These are phyloP conservation scores for Saccharomycopsis guyanensis DNA, from an alignment of 805 yeast species.

Conservation along the genomic window DNA sequence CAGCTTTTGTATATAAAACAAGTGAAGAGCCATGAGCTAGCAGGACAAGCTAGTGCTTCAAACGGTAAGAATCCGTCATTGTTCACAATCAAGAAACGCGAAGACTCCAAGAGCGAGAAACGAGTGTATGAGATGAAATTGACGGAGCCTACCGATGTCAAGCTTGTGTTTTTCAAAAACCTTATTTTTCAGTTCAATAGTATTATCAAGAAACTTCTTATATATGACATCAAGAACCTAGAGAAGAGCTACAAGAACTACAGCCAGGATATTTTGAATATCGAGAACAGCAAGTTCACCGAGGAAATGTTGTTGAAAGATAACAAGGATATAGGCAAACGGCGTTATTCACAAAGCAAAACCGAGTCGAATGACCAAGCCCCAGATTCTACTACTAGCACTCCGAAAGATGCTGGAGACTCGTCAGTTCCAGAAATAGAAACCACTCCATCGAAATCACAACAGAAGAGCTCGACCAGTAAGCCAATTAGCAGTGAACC, in stretches of 20 bases:
- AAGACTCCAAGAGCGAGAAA: background rate
- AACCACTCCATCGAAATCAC: background rate
- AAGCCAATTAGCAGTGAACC: background rate
- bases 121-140: constrained; percentile 6
- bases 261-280: constrained; percentile 11
- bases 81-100: background rate
- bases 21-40: constrained; percentile 9
- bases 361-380: background rate
- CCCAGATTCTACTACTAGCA: background rate
- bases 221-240: constrained; percentile 18
- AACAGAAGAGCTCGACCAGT: background rate
- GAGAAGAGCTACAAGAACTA: constrained; percentile 16
- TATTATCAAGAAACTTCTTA: constrained; percentile 16
- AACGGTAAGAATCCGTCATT: background rate
- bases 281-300: constrained; percentile 17
- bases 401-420: background rate
- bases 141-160: constrained; percentile 11
- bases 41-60: background rate
- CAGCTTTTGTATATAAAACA: constrained; percentile 17
- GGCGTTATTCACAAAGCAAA: background rate
- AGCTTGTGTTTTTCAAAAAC: constrained; percentile 17
- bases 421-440: background rate
- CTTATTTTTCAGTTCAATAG: constrained; percentile 17
- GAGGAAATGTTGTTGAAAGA: constrained; percentile 19
- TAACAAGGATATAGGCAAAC: constrained; percentile 9